Percentiles rank a stretch among this genome's conserved stretches.
Evolutionary conservation across 306 rosid species (phyloP).

Genomic region (apple (Malus domestica)): DNA sequence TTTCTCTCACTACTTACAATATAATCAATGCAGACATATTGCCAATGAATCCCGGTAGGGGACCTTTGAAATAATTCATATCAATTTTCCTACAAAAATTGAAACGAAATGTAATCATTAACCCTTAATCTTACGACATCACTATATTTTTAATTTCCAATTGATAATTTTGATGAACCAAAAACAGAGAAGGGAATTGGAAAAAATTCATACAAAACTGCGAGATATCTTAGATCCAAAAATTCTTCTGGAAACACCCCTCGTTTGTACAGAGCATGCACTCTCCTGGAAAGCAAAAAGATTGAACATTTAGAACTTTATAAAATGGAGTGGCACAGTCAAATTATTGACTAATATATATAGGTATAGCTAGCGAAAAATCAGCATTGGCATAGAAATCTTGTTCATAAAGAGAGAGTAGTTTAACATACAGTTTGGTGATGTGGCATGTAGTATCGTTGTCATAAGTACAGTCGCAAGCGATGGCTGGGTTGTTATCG

Average conservation of each 20-base stretch:
- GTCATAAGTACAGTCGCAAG: slow-evolving; percentile 4
- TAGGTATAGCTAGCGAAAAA: background rate
- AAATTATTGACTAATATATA: too few relatives aligned
- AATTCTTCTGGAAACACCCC: slow-evolving; percentile 13
- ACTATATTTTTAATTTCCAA: too few relatives aligned
- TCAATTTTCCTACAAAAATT: slow-evolving; percentile 12
- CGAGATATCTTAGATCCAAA: background rate
- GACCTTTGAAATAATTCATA: slow-evolving; percentile 15
- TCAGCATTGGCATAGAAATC: background rate
- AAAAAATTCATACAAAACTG: too few relatives aligned
- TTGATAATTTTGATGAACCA: too few relatives aligned
- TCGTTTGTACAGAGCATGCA: background rate
- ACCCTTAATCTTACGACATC: too few relatives aligned
- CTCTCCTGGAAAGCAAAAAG: slow-evolving; percentile 11
- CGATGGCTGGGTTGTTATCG: slow-evolving; percentile 7
- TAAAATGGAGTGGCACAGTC: too few relatives aligned
- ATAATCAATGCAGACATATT: background rate
- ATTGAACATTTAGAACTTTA: background rate
- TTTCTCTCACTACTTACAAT: slow-evolving; percentile 8
- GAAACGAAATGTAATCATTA: background rate
- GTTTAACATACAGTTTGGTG: slow-evolving; percentile 14
- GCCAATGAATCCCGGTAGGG: slow-evolving; percentile 17
- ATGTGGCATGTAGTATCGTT: slow-evolving; percentile 12
- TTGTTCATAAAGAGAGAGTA: background rate
- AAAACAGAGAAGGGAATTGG: too few relatives aligned